Percentiles rank a stretch among this genome's conserved stretches.
Evolutionary conservation across 2,329 filamentous ascomycete species (phyloP).

Genomic region (Shiraia sp.): DNA sequence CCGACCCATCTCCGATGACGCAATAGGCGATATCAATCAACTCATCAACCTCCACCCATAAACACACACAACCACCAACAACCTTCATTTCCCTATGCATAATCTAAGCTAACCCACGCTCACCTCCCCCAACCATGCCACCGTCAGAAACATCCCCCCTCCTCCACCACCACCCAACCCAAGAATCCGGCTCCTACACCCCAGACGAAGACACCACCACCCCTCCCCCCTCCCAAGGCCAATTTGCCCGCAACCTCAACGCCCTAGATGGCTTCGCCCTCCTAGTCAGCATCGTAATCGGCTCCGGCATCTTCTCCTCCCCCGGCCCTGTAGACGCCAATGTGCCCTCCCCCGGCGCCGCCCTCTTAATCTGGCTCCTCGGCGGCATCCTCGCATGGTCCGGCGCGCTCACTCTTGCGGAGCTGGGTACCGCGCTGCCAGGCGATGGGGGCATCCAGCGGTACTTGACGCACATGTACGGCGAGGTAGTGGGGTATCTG

Average conservation of each 20-base stretch:
- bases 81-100: no score
- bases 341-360: slow-evolving; percentile 63
- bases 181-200: slow-evolving; percentile 8
- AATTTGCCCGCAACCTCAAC: slow-evolving; percentile 38
- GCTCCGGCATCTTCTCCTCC: slow-evolving; percentile 68
- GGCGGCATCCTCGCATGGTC: slow-evolving; percentile 67
- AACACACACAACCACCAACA: no score
- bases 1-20: no score
- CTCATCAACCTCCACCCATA: no score
- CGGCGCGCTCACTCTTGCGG: slow-evolving; percentile 64
- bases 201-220: slow-evolving; percentile 16
- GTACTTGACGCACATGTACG: slow-evolving; percentile 64
- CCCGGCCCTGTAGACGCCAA: slow-evolving; percentile 66
- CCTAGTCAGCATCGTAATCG: slow-evolving; percentile 67
- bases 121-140: not conserved
- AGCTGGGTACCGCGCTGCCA: slow-evolving; percentile 66
- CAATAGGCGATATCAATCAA: no score
- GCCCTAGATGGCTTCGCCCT: slow-evolving; percentile 57
- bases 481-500: slow-evolving; percentile 64
- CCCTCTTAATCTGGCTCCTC: slow-evolving; percentile 64
- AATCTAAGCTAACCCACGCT: no score
- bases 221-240: slow-evolving; percentile 20
- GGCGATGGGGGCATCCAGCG: slow-evolving; percentile 68
- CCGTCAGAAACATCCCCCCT: slow-evolving; percentile 29
- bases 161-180: slow-evolving; percentile 10